phyloP scores from a whole-genome alignment of 441 rosid species.

The Arabidopsis hybrid region DNA sequence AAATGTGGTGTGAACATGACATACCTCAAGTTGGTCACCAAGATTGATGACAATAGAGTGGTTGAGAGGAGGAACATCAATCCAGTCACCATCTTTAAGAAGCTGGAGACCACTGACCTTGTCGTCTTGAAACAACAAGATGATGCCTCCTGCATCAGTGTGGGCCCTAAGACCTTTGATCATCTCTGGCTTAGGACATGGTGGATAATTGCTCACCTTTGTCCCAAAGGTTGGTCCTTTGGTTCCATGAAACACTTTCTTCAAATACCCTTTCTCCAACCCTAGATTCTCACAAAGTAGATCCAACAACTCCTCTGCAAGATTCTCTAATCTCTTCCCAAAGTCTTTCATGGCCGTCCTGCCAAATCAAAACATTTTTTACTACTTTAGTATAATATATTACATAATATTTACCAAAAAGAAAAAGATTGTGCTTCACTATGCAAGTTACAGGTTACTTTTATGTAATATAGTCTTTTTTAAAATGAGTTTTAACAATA shows the following conservation, averaged over 20 bases:
- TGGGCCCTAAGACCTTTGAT: conserved; percentile 90
- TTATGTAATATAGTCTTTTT: neutral
- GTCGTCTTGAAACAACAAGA: conserved; percentile 82
- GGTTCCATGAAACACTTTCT: conserved; percentile 67
- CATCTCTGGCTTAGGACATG: conserved; percentile 84
- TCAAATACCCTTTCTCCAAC: conserved; percentile 72
- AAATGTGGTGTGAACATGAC: conserved; percentile 33
- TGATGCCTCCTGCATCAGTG: conserved; percentile 89
- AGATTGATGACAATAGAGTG: conserved; percentile 83
- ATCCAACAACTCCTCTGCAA: conserved; percentile 69
- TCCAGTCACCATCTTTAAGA: conserved; percentile 79
- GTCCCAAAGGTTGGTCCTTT: conserved; percentile 80
- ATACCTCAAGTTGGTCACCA: conserved; percentile 94
- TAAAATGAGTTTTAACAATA: neutral
- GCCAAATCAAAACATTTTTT: conserved; percentile 21
- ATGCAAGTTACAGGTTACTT: conserved; percentile 10
- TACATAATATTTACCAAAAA: neutral
- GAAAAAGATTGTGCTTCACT: neutral
- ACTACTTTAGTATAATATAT: neutral
- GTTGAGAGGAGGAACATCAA: conserved; percentile 80
- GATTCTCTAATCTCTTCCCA: conserved; percentile 56
- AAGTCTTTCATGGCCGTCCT: conserved; percentile 71
- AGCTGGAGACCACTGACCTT: conserved; percentile 88
- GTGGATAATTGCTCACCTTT: conserved; percentile 88
- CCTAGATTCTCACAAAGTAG: conserved; percentile 72